These are phyloP conservation scores for Oryza coarctata DNA, from an alignment of 176 grass and related monocot genomes.

Conservation along the genomic window DNA sequence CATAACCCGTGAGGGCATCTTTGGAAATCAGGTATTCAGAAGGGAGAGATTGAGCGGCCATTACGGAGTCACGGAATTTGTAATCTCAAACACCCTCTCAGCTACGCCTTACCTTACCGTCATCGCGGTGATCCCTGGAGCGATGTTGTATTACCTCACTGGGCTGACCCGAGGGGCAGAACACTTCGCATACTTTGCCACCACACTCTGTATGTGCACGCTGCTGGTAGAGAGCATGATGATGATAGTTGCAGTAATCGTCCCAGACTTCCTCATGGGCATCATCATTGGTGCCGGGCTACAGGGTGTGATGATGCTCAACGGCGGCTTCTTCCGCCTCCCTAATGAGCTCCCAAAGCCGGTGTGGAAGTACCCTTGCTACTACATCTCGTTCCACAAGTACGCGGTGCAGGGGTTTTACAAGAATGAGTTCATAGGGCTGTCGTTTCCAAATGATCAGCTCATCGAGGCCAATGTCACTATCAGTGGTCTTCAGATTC, in stretches of 20 bases:
- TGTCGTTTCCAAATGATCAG: conserved; percentile 31
- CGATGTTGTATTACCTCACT: conserved; percentile 35
- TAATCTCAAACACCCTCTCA: conserved; percentile 47
- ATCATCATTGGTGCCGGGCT: conserved; percentile 43
- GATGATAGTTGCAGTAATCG: conserved; percentile 42
- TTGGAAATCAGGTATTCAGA: conserved; percentile 40
- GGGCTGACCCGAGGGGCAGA: conserved; percentile 11
- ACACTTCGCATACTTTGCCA: conserved; percentile 26
- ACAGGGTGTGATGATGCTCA: conserved; percentile 48
- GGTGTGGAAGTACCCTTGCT: conserved; percentile 47
- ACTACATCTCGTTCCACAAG: conserved; percentile 57
- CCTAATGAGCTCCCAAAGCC: conserved; percentile 46
- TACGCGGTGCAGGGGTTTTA: conserved; percentile 44
- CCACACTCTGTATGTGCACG: conserved; percentile 18
- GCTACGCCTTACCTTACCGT: conserved; percentile 34
- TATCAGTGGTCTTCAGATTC: conserved; percentile 29
- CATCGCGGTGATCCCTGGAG: conserved; percentile 12
- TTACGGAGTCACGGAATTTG: conserved; percentile 43
- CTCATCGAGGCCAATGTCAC: conserved; percentile 10
- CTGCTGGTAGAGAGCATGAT: conserved; percentile 35
- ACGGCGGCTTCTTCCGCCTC: conserved; percentile 40
- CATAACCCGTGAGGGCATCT: not conserved
- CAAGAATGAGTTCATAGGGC: conserved; percentile 51
- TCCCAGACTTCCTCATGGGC: conserved; percentile 56
- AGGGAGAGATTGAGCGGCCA: conserved; percentile 52